Evolutionary conservation across 805 yeast species (phyloP), one percentile per base, ranked within the genome.

Genomic region (Saccharomycopsis selenospora): DNA sequence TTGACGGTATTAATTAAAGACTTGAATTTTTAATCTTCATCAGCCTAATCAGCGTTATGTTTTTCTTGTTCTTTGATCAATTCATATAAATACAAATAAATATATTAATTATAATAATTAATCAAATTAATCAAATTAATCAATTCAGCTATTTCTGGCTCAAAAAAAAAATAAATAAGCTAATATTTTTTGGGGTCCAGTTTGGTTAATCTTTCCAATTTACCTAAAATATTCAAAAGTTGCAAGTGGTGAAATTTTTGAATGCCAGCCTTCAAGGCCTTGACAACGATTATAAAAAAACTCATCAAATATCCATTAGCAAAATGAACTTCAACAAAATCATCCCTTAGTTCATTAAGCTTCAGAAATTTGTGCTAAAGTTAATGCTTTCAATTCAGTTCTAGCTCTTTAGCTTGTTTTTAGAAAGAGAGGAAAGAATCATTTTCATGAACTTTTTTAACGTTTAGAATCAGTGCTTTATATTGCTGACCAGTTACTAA

Each of bases 301-400:
- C 72, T 69, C 36, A 77, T 55, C 50, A 83, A 61, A 59, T 77
- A 82, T 14, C 89, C 88, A 60, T 81, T 80, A 20, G 88, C 88
- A 33, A 68, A 68, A 60, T 82, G 89, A 43, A 83, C 64, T 62
- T 83, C 87, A 26, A 83, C 75, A 54, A 80, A 80, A 61, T 83
- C 87, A 45, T 70, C 70, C 42, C 70, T 70, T 17, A 64, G 63
- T 13, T 56, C 62, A 11, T 43, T 28, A 33, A 66, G 66, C 66
- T 46, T 69, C 65, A 43, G 71, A 62, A 55, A 78, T 61, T 59
- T 61, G 69, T 27, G 47, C 38, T 46, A 61, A 62, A 49, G 59
- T 52, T n/a, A 55, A n/a, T 6, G 26, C 51, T 14, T 64, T 69
- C 50, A 58, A 55, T 28, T 58, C 60, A 53, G 58, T 65, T n/a